phyloP scores from a whole-genome alignment of 371 early-diverging fungal species.

The Entomophthora muscae region DNA sequence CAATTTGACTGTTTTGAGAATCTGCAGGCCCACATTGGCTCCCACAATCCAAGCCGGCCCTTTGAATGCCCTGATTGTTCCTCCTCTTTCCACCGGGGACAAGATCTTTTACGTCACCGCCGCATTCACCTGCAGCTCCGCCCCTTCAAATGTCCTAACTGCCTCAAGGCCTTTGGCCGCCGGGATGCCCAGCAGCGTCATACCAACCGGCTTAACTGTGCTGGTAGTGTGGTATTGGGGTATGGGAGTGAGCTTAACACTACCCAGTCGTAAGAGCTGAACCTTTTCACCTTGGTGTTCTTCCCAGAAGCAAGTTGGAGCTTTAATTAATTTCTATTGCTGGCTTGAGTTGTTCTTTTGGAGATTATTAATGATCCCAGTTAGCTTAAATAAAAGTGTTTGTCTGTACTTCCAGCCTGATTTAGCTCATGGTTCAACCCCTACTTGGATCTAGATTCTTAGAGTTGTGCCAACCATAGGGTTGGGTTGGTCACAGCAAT shows the following conservation, averaged over 20 bases:
- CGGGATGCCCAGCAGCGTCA: conserved; percentile 39
- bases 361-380: too few relatives aligned
- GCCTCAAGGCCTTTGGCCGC: conserved; percentile 27
- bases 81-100: conserved; percentile 29
- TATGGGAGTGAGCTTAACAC: not conserved
- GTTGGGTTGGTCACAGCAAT: too few relatives aligned
- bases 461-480: too few relatives aligned
- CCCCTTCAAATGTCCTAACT: conserved; percentile 23
- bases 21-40: not conserved
- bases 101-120: conserved; percentile 35
- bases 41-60: conserved; percentile 10
- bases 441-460: too few relatives aligned
- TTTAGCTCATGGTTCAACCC: too few relatives aligned
- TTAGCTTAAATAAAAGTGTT: too few relatives aligned
- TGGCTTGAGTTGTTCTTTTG: too few relatives aligned
- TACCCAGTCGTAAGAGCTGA: not conserved
- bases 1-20: not conserved
- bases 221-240: not conserved
- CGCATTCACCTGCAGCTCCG: conserved; percentile 32
- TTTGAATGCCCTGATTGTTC: conserved; percentile 24
- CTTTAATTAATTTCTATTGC: not conserved
- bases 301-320: not conserved
- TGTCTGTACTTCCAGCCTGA: too few relatives aligned
- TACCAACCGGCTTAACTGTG: not conserved
- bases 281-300: not conserved